These are phyloP conservation scores for Durusdinium trenchii DNA, from an alignment of 73 alveolate genomes.

Conservation along the genomic window DNA sequence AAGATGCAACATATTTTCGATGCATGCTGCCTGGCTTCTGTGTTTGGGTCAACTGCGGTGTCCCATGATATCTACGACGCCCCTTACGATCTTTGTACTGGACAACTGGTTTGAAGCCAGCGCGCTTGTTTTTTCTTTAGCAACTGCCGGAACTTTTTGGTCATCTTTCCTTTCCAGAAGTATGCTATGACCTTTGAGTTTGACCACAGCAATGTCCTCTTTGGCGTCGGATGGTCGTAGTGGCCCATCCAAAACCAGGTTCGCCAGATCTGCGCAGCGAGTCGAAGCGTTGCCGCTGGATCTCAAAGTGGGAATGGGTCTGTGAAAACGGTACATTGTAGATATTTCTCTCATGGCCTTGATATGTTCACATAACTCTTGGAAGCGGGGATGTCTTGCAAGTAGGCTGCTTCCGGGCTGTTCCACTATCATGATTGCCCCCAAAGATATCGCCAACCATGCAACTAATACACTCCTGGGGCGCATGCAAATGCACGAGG, in stretches of 20 bases:
- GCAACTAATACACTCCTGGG: slow-evolving; percentile 20
- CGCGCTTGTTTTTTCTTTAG: not conserved
- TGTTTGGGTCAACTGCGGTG: not conserved
- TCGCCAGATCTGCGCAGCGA: not conserved
- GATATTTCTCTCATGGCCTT: no score
- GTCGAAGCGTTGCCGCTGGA: no score
- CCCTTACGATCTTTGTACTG: not conserved
- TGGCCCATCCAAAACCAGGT: slow-evolving; percentile 65
- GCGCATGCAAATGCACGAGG: not conserved
- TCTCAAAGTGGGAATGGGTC: no score
- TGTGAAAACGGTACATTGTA: no score
- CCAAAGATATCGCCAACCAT: not conserved
- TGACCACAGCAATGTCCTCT: slow-evolving; percentile 10
- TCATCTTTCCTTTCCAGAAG: slow-evolving; percentile 20
- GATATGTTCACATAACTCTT: not conserved
- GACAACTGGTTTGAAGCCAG: not conserved
- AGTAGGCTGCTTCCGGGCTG: slow-evolving; percentile 4
- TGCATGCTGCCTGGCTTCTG: slow-evolving; percentile 37
- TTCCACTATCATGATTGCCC: not conserved
- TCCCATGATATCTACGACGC: not conserved
- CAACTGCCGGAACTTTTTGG: not conserved
- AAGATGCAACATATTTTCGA: not conserved
- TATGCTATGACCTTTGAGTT: not conserved
- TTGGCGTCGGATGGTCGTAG: not conserved
- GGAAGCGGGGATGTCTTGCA: not conserved